phyloP scores from a whole-genome alignment of 768 basidiomycete species.

The Hemileccinum rubropunctum region DNA sequence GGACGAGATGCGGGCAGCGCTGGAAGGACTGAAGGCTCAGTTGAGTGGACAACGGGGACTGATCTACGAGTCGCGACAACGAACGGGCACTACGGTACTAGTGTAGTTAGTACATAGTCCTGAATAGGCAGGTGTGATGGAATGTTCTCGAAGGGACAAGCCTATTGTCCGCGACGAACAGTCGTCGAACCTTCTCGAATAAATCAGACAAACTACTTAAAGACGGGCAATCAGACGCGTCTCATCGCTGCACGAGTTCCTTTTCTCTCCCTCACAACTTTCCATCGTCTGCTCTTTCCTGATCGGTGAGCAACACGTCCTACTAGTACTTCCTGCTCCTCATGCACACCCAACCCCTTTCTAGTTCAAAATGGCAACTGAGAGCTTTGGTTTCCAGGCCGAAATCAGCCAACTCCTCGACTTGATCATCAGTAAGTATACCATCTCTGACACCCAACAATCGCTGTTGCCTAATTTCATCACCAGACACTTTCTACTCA shows the following conservation, averaged over 20 bases:
- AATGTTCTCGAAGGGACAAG: constrained; percentile 35
- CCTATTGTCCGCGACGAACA: constrained; percentile 3
- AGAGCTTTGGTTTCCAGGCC: constrained; percentile 96
- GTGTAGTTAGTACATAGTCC: constrained; percentile 3
- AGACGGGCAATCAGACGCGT: constrained; percentile 23
- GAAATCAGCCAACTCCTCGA: constrained; percentile 99
- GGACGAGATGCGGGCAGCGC: constrained; percentile 68
- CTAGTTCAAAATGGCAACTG: constrained; percentile 58
- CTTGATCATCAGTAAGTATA: constrained; percentile 93
- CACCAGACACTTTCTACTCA: constrained; percentile 95
- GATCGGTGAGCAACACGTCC: constrained; percentile 12
- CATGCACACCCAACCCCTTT: constrained; percentile 11
- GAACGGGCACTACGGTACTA: constrained; percentile 25
- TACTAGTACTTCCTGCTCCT: not conserved
- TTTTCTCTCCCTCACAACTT: constrained; percentile 12
- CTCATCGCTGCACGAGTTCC: constrained; percentile 2
- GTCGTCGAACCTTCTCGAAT: constrained; percentile 47
- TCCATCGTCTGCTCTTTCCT: constrained; percentile 4
- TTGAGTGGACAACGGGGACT: constrained; percentile 45
- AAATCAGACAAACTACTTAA: constrained; percentile 36
- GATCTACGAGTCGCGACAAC: constrained; percentile 46
- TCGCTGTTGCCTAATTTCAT: constrained; percentile 8
- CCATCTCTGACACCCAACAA: not conserved
- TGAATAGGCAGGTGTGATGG: constrained; percentile 30
- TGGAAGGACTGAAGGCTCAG: constrained; percentile 63